phyloP scores from a whole-genome alignment of 139 green algal species.

The Pedinophyceae sp. region DNA sequence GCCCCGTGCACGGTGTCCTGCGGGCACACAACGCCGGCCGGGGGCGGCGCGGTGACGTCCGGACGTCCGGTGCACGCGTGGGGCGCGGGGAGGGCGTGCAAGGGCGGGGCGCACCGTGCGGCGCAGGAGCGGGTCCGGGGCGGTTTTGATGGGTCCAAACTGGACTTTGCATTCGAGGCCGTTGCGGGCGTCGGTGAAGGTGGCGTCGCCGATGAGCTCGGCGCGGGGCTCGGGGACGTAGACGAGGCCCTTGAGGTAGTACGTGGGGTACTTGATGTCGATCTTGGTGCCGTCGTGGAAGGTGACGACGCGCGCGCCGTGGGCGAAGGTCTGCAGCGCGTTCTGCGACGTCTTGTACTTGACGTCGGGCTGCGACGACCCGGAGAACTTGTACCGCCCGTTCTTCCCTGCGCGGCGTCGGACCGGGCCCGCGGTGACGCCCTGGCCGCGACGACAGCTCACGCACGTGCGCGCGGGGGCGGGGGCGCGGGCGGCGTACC shows the following conservation, averaged over 20 bases:
- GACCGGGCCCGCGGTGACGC: too few relatives aligned
- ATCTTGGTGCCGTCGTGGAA: conserved; percentile 50
- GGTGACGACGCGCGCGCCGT: conserved; percentile 34
- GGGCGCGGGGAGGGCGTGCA: too few relatives aligned
- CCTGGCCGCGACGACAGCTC: too few relatives aligned
- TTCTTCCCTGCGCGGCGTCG: conserved; percentile 9
- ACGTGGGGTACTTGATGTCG: conserved; percentile 43
- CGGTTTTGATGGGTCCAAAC: too few relatives aligned
- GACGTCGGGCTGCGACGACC: conserved; percentile 52
- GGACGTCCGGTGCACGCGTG: too few relatives aligned
- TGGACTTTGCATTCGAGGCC: conserved; percentile 15
- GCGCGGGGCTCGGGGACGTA: conserved; percentile 21
- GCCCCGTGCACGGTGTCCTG: too few relatives aligned
- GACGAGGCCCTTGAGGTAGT: conserved; percentile 39
- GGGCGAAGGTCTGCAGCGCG: conserved; percentile 49
- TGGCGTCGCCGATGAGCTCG: conserved; percentile 29
- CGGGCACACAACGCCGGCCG: too few relatives aligned
- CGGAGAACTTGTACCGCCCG: conserved; percentile 34
- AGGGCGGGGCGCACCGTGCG: neutral
- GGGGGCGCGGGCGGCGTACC: too few relatives aligned
- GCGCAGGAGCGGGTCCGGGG: too few relatives aligned
- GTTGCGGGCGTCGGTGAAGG: conserved; percentile 28
- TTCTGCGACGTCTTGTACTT: conserved; percentile 37
- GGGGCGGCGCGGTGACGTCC: too few relatives aligned
- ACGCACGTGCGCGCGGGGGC: too few relatives aligned